A percentile compares a stretch with the other conserved stretches of the same genome.
Evolutionary conservation across 2,329 filamentous ascomycete species (phyloP).

Genomic region (Endoconidiophora polonica): DNA sequence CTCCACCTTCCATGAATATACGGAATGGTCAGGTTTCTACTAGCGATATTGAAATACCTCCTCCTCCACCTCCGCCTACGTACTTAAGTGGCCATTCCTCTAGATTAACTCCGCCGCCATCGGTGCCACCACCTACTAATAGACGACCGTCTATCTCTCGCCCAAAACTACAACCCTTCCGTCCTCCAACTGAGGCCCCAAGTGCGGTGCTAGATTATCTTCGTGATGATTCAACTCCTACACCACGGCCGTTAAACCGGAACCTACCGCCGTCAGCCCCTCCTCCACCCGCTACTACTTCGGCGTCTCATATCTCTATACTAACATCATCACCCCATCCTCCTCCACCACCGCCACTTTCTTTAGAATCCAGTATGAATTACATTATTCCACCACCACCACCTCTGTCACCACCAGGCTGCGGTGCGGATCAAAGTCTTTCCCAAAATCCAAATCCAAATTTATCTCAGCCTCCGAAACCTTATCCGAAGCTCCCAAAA

Average conservation of each 20-base stretch:
- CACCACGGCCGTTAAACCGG: background rate
- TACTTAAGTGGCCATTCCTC: too few relatives aligned
- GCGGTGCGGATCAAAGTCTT: background rate
- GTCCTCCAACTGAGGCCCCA: background rate
- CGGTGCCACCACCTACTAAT: too few relatives aligned
- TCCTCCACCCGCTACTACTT: too few relatives aligned
- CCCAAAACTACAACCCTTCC: too few relatives aligned
- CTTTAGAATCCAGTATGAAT: background rate
- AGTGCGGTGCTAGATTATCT: background rate
- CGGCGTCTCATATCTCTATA: too few relatives aligned
- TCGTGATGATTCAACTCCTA: conserved; percentile 3
- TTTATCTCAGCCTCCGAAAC: background rate
- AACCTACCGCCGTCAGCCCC: background rate
- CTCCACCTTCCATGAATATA: background rate
- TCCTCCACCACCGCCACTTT: background rate
- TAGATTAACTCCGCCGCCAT: too few relatives aligned
- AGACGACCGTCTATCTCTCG: too few relatives aligned
- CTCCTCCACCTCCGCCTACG: too few relatives aligned
- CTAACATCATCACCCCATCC: background rate
- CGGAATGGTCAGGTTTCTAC: too few relatives aligned
- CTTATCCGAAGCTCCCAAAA: background rate
- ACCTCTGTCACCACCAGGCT: background rate
- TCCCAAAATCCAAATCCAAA: too few relatives aligned
- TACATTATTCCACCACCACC: background rate
- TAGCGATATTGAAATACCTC: too few relatives aligned